phyloP scores from a whole-genome alignment of 2,329 filamentous ascomycete genomes.

The Epichloe bromicola region DNA sequence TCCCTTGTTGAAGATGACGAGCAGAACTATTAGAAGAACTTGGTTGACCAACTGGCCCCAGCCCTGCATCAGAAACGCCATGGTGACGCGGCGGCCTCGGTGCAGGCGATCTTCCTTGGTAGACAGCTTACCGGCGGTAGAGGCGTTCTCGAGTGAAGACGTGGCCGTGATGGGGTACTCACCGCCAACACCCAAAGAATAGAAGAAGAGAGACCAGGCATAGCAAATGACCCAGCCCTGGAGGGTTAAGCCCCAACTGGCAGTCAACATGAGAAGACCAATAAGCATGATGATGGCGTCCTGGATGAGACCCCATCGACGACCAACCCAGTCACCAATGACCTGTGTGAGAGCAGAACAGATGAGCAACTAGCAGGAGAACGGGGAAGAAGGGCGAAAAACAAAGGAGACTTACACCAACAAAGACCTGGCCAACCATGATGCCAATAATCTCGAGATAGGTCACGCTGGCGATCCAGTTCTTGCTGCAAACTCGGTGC shows the following conservation, averaged over 20 bases:
- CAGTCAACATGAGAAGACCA: conserved; percentile 82
- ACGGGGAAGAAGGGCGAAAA: neutral
- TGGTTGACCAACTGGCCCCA: conserved; percentile 97
- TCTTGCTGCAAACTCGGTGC: conserved; percentile 53
- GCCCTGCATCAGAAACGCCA: conserved; percentile 94
- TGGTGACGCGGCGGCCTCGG: conserved; percentile 89
- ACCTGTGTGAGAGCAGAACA: conserved; percentile 21
- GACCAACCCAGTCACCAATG: conserved; percentile 64
- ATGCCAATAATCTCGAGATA: conserved; percentile 93
- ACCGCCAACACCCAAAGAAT: conserved; percentile 54
- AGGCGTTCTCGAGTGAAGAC: conserved; percentile 83
- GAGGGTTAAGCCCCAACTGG: conserved; percentile 73
- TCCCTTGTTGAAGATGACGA: conserved; percentile 80
- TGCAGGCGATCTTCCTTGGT: conserved; percentile 89
- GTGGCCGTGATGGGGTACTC: conserved; percentile 97
- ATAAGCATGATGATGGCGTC: conserved; percentile 89
- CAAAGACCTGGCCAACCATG: conserved; percentile 81
- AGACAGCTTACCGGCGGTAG: conserved; percentile 74
- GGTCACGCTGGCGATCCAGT: conserved; percentile 74
- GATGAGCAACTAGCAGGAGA: conserved; percentile 8
- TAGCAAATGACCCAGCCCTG: conserved; percentile 98
- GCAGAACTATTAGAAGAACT: conserved; percentile 70
- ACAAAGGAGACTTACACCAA: conserved; percentile 47
- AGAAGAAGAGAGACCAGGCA: conserved; percentile 84
- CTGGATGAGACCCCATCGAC: conserved; percentile 90